Base-by-base conservation (phyloP, 352 stramenopile species). In the Phytophthora melonis region DNA sequence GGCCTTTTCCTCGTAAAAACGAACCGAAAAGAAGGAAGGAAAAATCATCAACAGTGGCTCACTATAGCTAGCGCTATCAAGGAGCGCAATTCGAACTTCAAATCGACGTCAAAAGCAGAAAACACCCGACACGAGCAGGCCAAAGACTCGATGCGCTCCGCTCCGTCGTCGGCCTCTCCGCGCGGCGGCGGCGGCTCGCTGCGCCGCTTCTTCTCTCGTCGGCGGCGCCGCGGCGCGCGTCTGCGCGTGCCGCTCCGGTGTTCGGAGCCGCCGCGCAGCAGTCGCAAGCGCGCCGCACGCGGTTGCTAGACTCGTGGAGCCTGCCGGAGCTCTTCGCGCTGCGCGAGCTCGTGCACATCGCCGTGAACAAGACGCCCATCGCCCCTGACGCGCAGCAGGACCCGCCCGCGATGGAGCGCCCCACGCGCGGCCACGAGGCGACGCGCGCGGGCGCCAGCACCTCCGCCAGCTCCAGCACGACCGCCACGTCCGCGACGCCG, bases 321-420 rank as follows among this genome's bases (percentile, higher is more conserved):
- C 72, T 82, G 19, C 75, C 85, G 13, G 87, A 94, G 77, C 74
- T 94, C 59, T 81, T 78, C 41, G 78, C 80, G 58, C 78, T 94
- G 55, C 82, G 84, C 41, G 77, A 83, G 36, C 76, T 92, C 16
- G 85, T 91, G 3, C 79, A 84, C 47, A 7, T 80, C 34, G 77
- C 79, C 3, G 39, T 83, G 27, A 67, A 80, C 57, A 83, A 79
- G 65, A 68, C 60, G 4, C 58, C 74, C 41, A 68, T 80, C 18
- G 58, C 53, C 2, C 45, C 70, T 0, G 52, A 45, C 1, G 39
- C 62, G 70, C 34, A 64, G 49, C 13, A 60, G 30, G 13, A 63
- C 34, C 34, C 34, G 34, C 34, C 10, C 8, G 8, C 34, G 13
- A 10, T 41, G 3, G 34, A 41, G 34, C 34, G 34, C 34, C 14